Conservation (phyloP, 163 green algal species). For the Scenedesmus sp. region DNA sequence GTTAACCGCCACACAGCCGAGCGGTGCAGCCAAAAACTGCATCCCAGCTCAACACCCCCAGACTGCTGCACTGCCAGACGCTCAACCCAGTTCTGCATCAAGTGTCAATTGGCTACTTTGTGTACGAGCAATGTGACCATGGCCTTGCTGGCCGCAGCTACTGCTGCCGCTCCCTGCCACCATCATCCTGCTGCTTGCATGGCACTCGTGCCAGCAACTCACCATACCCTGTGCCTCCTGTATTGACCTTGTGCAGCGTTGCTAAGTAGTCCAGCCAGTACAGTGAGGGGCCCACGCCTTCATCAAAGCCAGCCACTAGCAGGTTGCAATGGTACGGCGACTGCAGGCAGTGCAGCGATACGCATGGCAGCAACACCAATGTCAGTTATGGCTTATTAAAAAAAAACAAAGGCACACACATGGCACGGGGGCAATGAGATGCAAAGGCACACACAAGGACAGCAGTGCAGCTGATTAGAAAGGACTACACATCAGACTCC, state of each 20-base stretch:
- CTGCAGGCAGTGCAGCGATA: slow-evolving; percentile 66
- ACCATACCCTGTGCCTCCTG: slow-evolving; percentile 96
- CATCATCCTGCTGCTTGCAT: not conserved
- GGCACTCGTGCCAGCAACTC: not conserved
- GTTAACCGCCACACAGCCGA: too few species aligned
- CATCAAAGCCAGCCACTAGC: slow-evolving; percentile 95
- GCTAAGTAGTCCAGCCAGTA: slow-evolving; percentile 99
- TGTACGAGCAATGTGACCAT: not conserved
- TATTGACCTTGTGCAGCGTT: slow-evolving; percentile 98
- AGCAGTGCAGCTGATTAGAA: not conserved
- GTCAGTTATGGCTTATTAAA: not conserved
- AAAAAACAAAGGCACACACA: slow-evolving; percentile 26
- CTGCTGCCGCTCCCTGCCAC: not conserved
- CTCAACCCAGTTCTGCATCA: too few species aligned
- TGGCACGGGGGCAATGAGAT: too few species aligned
- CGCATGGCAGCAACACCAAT: not conserved
- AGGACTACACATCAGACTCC: not conserved
- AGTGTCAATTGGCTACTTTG: not conserved
- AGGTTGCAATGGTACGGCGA: slow-evolving; percentile 96
- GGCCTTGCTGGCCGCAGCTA: not conserved
- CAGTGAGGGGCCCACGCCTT: slow-evolving; percentile 84
- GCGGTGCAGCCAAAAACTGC: too few species aligned
- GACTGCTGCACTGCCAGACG: not conserved
- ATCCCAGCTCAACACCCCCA: not conserved
- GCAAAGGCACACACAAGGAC: too few species aligned